phyloP scores from a whole-genome alignment of 257 asterid species.

The Leonotis leonurus region DNA sequence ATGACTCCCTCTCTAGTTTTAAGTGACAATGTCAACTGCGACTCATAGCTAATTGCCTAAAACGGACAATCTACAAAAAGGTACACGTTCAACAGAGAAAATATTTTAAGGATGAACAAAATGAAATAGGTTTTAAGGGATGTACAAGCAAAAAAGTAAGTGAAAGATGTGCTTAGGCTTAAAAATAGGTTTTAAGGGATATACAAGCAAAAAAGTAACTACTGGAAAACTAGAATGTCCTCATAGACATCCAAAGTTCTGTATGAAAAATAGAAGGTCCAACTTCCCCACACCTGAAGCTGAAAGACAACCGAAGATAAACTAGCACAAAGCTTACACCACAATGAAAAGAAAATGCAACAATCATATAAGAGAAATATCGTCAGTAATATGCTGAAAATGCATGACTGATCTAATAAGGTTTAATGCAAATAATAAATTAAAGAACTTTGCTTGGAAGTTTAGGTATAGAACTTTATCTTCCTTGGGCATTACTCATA shows the following conservation, averaged over 20 bases:
- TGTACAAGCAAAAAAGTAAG: too few species aligned
- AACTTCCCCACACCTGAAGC: neutral
- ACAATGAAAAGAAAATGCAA: neutral
- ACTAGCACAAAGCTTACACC: neutral
- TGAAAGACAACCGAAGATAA: neutral
- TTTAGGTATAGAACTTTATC: neutral
- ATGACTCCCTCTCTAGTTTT: neutral
- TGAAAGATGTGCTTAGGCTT: neutral
- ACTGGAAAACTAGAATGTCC: neutral
- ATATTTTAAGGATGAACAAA: too few species aligned
- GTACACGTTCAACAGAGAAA: too few species aligned
- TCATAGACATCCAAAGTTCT: neutral
- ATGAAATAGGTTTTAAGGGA: too few species aligned
- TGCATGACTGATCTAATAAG: neutral
- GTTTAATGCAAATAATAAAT: neutral
- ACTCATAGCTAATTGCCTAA: neutral
- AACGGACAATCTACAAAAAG: too few species aligned
- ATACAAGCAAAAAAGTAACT: neutral
- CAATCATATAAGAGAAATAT: neutral
- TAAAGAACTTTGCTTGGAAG: neutral
- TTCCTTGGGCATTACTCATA: too few species aligned
- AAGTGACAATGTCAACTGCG: neutral
- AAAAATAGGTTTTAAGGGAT: slow-evolving; percentile 1
- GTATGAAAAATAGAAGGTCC: neutral
- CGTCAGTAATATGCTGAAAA: neutral